phyloP scores from a whole-genome alignment of 2,329 filamentous ascomycete species.

The Graphilbum sp. region DNA sequence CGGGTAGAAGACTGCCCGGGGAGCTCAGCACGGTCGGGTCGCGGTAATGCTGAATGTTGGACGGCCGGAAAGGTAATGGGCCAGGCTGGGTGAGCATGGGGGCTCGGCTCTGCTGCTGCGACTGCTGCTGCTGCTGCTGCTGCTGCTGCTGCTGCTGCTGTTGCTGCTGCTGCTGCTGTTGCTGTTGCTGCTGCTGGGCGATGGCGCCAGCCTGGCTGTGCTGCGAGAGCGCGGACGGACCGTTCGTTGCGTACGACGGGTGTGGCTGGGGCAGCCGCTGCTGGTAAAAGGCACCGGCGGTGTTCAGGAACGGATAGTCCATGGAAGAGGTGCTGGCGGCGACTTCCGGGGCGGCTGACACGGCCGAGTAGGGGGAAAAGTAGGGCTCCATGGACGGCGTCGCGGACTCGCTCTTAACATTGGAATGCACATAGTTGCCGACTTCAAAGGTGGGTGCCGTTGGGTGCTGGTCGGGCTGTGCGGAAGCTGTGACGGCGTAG shows the following conservation, averaged over 20 bases:
- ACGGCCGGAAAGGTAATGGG: slow-evolving; percentile 9
- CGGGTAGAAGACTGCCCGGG: too few relatives aligned
- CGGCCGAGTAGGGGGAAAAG: slow-evolving; percentile 20
- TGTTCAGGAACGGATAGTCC: slow-evolving; percentile 2
- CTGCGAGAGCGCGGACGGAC: background rate
- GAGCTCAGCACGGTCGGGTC: slow-evolving; percentile 7
- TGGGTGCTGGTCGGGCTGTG: slow-evolving; percentile 26
- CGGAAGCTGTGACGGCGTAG: slow-evolving; percentile 24
- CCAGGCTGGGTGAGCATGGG: slow-evolving; percentile 11
- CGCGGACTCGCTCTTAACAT: slow-evolving; percentile 12
- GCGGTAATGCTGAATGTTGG: slow-evolving; percentile 12
- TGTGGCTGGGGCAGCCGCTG: slow-evolving; percentile 8
- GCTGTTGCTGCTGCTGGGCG: background rate
- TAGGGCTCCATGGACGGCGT: slow-evolving; percentile 17
- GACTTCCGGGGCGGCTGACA: slow-evolving; percentile 15
- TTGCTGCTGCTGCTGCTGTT: background rate
- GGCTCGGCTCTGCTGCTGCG: slow-evolving; percentile 1
- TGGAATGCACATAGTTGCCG: slow-evolving; percentile 16
- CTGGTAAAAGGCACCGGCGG: slow-evolving; percentile 10
- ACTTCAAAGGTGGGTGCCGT: slow-evolving; percentile 21
- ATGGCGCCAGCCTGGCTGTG: background rate
- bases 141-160: background rate
- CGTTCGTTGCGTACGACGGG: background rate
- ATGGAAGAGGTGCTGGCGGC: background rate
- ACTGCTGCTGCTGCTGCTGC: background rate